Evolutionary conservation across 1,284 basidiomycete genomes (phyloP).

Genomic region (Butyriboletus appendiculatus): DNA sequence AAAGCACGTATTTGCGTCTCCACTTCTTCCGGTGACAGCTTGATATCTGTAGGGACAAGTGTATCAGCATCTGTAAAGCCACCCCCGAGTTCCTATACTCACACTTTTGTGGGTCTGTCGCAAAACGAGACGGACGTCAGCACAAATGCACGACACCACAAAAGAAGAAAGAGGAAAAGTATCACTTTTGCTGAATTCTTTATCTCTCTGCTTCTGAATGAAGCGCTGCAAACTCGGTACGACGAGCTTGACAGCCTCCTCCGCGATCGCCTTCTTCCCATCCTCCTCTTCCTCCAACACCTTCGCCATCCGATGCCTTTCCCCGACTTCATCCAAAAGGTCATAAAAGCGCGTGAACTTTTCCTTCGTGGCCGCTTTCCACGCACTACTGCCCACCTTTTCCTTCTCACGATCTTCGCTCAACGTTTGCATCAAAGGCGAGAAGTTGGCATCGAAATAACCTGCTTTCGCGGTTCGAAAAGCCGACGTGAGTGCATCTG

Average conservation of each 20-base stretch:
- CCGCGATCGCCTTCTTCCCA: constrained; percentile 55
- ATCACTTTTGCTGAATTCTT: constrained; percentile 80
- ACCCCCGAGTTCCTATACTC: constrained; percentile 30
- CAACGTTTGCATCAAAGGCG: constrained; percentile 69
- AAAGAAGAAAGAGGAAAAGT: background rate
- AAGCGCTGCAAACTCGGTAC: constrained; percentile 73
- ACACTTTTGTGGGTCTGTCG: constrained; percentile 79
- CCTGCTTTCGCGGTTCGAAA: constrained; percentile 77
- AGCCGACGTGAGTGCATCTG: constrained; percentile 62
- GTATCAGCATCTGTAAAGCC: constrained; percentile 6
- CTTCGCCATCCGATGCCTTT: constrained; percentile 64
- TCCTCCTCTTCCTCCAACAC: constrained; percentile 73
- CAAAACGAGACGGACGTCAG: background rate
- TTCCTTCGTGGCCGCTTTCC: constrained; percentile 69
- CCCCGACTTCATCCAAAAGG: constrained; percentile 71
- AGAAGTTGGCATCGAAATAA: constrained; percentile 81
- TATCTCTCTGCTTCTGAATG: constrained; percentile 69
- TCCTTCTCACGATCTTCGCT: constrained; percentile 66
- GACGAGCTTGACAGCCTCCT: constrained; percentile 74
- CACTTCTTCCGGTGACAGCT: constrained; percentile 72
- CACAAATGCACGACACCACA: background rate
- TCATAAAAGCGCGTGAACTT: constrained; percentile 80
- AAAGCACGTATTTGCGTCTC: constrained; percentile 68
- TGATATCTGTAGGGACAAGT: constrained; percentile 61
- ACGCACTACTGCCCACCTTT: constrained; percentile 44